A percentile compares a stretch with the other conserved stretches of the same genome.
phyloP scores from a whole-genome alignment of 305 asterid species.

The Rubia balearica region DNA sequence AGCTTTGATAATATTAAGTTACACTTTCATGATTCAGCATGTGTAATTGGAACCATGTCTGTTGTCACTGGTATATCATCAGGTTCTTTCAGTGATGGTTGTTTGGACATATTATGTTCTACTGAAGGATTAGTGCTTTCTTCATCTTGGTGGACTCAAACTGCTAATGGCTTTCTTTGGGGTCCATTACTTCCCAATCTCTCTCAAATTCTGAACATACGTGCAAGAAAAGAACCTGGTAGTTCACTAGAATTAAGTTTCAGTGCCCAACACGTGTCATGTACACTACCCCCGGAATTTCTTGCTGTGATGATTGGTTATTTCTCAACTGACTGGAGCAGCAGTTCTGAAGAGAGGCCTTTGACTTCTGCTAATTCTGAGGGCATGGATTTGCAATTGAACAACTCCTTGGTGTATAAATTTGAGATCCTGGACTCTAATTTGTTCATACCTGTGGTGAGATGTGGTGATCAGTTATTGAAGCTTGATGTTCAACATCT shows the following conservation, averaged over 20 bases:
- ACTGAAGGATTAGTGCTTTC: slow-evolving; percentile 68
- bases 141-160: slow-evolving; percentile 57
- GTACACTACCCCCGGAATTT: slow-evolving; percentile 71
- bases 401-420: slow-evolving; percentile 30
- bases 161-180: slow-evolving; percentile 55
- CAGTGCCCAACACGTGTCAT: slow-evolving; percentile 62
- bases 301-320: slow-evolving; percentile 72
- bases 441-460: slow-evolving; percentile 52
- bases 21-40: slow-evolving; percentile 82
- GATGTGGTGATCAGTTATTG: slow-evolving; percentile 43
- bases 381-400: slow-evolving; percentile 32
- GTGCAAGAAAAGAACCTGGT: slow-evolving; percentile 45
- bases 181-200: slow-evolving; percentile 55
- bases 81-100: slow-evolving; percentile 38
- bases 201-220: slow-evolving; percentile 61
- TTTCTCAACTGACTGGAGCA: slow-evolving; percentile 68
- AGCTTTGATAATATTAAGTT: slow-evolving; percentile 40
- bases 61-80: slow-evolving; percentile 48
- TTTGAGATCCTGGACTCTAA: slow-evolving; percentile 62
- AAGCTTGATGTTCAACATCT: slow-evolving; percentile 54
- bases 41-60: slow-evolving; percentile 56
- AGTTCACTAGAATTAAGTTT: slow-evolving; percentile 42
- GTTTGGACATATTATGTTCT: slow-evolving; percentile 54
- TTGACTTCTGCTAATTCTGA: slow-evolving; percentile 19
- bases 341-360: slow-evolving; percentile 35